These are phyloP conservation scores for Boletus rubropictus DNA, from an alignment of 768 basidiomycete species.

Conservation along the genomic window DNA sequence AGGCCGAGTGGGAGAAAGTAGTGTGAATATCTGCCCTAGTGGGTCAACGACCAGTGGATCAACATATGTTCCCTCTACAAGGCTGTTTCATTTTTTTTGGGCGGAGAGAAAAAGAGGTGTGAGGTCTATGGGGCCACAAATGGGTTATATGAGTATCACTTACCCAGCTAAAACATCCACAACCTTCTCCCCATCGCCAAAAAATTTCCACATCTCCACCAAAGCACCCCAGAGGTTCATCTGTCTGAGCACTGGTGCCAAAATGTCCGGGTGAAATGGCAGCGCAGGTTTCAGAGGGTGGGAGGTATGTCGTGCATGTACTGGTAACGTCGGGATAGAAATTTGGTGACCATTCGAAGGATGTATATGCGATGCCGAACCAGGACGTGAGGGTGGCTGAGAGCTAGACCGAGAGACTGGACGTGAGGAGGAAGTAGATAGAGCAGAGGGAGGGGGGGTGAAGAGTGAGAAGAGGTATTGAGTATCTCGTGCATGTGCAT, in stretches of 20 bases:
- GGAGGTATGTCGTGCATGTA: conserved; percentile 7
- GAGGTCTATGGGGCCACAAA: neutral
- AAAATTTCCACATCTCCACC: conserved; percentile 26
- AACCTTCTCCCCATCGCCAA: conserved; percentile 17
- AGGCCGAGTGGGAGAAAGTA: conserved; percentile 15
- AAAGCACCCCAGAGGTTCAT: conserved; percentile 22
- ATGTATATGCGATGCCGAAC: conserved; percentile 11
- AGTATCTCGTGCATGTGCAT: conserved; percentile 23
- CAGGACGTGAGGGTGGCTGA: conserved; percentile 21
- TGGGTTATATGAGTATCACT: conserved; percentile 2
- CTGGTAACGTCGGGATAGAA: conserved; percentile 4
- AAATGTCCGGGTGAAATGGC: conserved; percentile 14
- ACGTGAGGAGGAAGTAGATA: conserved; percentile 11
- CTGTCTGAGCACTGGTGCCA: conserved; percentile 17
- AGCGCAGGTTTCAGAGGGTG: conserved; percentile 4
- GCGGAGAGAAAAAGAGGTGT: neutral
- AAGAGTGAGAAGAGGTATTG: conserved; percentile 21
- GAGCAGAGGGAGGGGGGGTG: conserved; percentile 1
- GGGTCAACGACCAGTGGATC: conserved; percentile 25
- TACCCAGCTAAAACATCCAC: conserved; percentile 24
- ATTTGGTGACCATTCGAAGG: conserved; percentile 5
- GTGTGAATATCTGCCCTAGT: conserved; percentile 24
- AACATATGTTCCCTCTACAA: conserved; percentile 22
- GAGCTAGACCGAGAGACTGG: conserved; percentile 20
- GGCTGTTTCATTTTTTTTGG: conserved; percentile 10